Conservation (phyloP, 2,329 filamentous ascomycete species). For the Claviceps humidiphila region DNA sequence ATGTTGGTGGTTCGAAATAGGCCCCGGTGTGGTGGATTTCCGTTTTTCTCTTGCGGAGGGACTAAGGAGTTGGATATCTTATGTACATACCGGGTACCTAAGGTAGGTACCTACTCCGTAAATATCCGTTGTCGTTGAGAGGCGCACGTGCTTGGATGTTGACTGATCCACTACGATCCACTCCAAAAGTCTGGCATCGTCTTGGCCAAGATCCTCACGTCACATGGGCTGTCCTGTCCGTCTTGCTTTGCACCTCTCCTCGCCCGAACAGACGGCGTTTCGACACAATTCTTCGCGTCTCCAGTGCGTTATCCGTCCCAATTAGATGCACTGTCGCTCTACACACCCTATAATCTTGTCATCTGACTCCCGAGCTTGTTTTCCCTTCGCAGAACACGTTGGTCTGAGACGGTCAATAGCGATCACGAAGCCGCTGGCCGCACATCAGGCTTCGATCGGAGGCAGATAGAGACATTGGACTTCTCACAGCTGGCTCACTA, state of each 20-base stretch:
- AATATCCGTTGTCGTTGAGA: no score
- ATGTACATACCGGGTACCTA: no score
- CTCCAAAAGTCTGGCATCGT: constrained; percentile 9
- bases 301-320: constrained; percentile 3
- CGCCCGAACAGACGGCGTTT: not conserved
- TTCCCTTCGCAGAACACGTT: not conserved
- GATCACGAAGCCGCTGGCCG: not conserved
- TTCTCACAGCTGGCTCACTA: not conserved
- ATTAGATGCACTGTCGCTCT: constrained; percentile 16
- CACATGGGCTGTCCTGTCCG: constrained; percentile 17
- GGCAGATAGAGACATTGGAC: not conserved
- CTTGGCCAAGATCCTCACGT: constrained; percentile 15
- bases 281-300: constrained; percentile 3
- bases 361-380: constrained; percentile 6
- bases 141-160: constrained; percentile 8
- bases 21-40: no score
- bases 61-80: no score
- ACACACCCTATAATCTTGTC: constrained; percentile 7
- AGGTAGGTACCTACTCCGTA: no score
- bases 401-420: not conserved
- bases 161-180: constrained; percentile 10
- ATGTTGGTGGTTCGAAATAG: no score
- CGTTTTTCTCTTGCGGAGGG: no score
- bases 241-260: not conserved
- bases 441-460: not conserved